These are phyloP conservation scores for Mucor ambiguus DNA, from an alignment of 371 early-diverging fungal species.

Conservation along the genomic window DNA sequence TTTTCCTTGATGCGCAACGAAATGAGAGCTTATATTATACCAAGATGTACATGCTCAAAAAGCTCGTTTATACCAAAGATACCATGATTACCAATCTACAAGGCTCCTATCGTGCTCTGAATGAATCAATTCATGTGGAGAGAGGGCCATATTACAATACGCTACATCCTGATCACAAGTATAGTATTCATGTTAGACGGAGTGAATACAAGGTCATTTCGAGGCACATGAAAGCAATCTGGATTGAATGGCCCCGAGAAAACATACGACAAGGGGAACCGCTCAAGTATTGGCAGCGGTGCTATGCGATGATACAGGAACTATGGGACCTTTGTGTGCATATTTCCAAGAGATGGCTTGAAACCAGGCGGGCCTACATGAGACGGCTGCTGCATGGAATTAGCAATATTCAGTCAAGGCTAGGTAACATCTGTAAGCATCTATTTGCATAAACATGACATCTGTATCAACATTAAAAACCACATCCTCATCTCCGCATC, in stretches of 20 bases:
- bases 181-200: neutral
- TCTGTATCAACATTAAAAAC: neutral
- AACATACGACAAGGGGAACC: neutral
- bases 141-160: neutral
- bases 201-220: neutral
- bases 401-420: neutral
- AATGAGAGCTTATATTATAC: neutral
- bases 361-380: neutral
- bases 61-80: neutral
- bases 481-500: neutral
- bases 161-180: neutral
- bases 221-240: neutral
- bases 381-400: neutral
- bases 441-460: neutral
- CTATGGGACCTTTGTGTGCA: neutral
- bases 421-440: neutral
- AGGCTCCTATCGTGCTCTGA: neutral
- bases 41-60: neutral
- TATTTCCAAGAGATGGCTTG: neutral
- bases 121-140: neutral
- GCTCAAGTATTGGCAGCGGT: neutral
- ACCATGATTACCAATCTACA: neutral
- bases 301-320: neutral
- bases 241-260: neutral
- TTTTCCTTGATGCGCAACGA: neutral